Percentiles rank a stretch among this genome's conserved stretches.
Conservation (phyloP, 768 basidiomycete genomes). For the Auricularia cornea region DNA sequence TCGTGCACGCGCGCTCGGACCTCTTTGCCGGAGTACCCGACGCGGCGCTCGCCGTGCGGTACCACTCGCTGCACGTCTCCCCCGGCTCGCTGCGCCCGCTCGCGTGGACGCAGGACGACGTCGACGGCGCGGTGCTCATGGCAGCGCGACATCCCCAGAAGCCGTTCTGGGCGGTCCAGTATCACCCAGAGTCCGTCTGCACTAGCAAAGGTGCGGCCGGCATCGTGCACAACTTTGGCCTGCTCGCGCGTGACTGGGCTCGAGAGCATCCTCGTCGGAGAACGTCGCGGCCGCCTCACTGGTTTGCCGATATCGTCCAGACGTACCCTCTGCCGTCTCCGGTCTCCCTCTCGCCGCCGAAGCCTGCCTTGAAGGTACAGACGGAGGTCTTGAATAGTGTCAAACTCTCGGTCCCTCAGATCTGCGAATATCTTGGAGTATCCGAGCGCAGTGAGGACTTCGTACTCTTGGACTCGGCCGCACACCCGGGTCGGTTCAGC, state of each 20-base stretch:
- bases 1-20: slow-evolving; percentile 49
- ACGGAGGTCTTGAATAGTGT: slow-evolving; percentile 37
- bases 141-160: slow-evolving; percentile 51
- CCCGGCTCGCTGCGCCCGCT: slow-evolving; percentile 28
- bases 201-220: slow-evolving; percentile 62
- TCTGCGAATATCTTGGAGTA: slow-evolving; percentile 60
- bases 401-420: slow-evolving; percentile 30
- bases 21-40: slow-evolving; percentile 51
- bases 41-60: slow-evolving; percentile 57
- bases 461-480: slow-evolving; percentile 67
- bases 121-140: slow-evolving; percentile 66
- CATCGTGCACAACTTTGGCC: slow-evolving; percentile 69
- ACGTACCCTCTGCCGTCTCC: slow-evolving; percentile 7
- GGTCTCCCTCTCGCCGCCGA: not conserved
- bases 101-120: slow-evolving; percentile 45
- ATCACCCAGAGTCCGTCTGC: slow-evolving; percentile 79
- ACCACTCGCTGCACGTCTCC: slow-evolving; percentile 65
- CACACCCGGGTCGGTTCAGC: slow-evolving; percentile 64
- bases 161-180: slow-evolving; percentile 86
- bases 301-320: not conserved
- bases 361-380: slow-evolving; percentile 14
- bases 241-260: slow-evolving; percentile 53
- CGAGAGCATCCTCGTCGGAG: slow-evolving; percentile 9
- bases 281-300: not conserved
- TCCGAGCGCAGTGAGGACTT: slow-evolving; percentile 39